phyloP scores from a whole-genome alignment of 2,329 filamentous ascomycete genomes.

The Rhexocercosporidium sp. region DNA sequence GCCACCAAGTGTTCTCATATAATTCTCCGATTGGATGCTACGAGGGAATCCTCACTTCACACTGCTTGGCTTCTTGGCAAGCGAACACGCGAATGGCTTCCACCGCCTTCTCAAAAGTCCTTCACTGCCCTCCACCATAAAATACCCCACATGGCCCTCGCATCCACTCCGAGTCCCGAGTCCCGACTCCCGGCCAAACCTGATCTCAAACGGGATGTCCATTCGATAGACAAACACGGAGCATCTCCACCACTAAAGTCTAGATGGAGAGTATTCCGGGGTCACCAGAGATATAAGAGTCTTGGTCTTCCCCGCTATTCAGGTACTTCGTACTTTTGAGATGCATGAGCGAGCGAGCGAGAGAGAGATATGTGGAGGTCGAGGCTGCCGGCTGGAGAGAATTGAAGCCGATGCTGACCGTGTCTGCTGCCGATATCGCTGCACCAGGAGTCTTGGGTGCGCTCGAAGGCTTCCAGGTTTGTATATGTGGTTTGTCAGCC shows the following conservation, averaged over 20 bases:
- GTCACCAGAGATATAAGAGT: not conserved
- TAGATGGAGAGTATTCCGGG: too few relatives aligned
- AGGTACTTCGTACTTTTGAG: not conserved
- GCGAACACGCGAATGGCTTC: constrained; percentile 16
- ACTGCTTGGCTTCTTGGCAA: too few relatives aligned
- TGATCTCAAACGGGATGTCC: too few relatives aligned
- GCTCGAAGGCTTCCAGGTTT: not conserved
- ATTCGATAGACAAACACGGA: not conserved
- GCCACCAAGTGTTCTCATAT: too few relatives aligned
- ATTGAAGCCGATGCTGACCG: constrained; percentile 6
- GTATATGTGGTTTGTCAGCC: not conserved
- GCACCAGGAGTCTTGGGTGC: too few relatives aligned
- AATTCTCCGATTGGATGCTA: not conserved
- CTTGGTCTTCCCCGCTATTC: constrained; percentile 1
- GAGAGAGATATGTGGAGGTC: not conserved
- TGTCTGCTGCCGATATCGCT: not conserved
- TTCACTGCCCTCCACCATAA: too few relatives aligned
- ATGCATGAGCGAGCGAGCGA: too few relatives aligned
- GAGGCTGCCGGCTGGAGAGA: not conserved
- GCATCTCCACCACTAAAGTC: not conserved
- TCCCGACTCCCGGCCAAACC: too few relatives aligned
- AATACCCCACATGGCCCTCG: too few relatives aligned
- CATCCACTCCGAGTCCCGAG: too few relatives aligned
- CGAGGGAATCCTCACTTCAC: too few relatives aligned
- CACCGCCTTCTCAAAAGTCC: constrained; percentile 27